Evolutionary conservation across 225 moss, liverwort and hornwort genomes (phyloP).

Genomic region (Takakia lepidozioides): DNA sequence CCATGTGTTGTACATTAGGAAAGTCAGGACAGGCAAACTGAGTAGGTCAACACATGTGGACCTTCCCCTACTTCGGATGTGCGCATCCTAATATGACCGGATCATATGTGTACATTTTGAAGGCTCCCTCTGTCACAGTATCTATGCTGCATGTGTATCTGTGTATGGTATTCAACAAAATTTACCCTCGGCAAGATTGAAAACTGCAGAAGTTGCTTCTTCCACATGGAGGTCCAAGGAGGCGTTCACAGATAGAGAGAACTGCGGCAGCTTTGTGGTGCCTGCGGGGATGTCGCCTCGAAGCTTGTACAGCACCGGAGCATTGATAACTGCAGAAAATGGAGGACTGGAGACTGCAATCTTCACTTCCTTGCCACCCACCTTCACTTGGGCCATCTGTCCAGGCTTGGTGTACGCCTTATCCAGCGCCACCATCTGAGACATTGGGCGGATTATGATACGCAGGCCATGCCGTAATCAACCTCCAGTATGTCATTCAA

Average conservation of each 20-base stretch:
- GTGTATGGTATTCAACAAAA: no score
- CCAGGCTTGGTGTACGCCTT: slow-evolving; percentile 67
- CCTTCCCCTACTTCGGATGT: not conserved
- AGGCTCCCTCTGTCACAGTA: not conserved
- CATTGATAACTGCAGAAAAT: slow-evolving; percentile 55
- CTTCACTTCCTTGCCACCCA: slow-evolving; percentile 47
- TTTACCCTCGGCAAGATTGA: slow-evolving; percentile 51
- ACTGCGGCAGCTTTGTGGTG: slow-evolving; percentile 66
- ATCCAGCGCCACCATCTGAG: slow-evolving; percentile 54
- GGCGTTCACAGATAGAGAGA: slow-evolving; percentile 63
- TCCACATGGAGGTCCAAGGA: slow-evolving; percentile 64
- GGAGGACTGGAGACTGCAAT: slow-evolving; percentile 58
- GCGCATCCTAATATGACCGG: not conserved
- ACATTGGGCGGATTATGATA: no score
- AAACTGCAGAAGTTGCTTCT: slow-evolving; percentile 60
- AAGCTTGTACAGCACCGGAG: slow-evolving; percentile 65
- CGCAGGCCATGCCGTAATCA: no score
- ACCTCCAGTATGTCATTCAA: no score
- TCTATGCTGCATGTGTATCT: not conserved
- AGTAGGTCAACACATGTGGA: not conserved
- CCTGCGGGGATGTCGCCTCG: slow-evolving; percentile 94
- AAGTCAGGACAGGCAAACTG: no score
- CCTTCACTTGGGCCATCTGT: slow-evolving; percentile 53
- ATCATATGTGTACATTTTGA: not conserved
- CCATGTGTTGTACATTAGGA: not conserved